Base-by-base conservation (phyloP, 768 basidiomycete species). In the Lentinula sp. region DNA sequence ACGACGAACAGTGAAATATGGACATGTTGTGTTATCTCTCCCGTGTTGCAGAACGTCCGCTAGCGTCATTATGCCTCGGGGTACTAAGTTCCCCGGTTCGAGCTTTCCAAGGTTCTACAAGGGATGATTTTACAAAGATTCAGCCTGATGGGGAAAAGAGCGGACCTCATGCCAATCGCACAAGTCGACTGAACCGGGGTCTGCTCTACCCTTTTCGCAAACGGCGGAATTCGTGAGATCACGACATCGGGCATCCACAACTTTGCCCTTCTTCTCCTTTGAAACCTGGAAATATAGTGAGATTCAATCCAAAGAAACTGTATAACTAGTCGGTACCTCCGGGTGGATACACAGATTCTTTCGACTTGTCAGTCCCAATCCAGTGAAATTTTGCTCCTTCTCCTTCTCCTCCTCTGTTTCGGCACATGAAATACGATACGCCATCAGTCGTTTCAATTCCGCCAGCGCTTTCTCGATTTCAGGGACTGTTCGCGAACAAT, bases 381-480 rank as follows among this genome's bases (percentile, higher is more conserved):
- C 97, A 59, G 87, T 86, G 70, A 95, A 98, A 41, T 76, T 83
- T 45, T 80, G 80, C 68, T 98, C 95, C 71, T 92, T 94, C 60
- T 81, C 81, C 63, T 79, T 85, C 64, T 90, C 78, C 63, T 89
- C 90, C 28, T 86, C 83, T 1, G 84, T 88, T 67, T 91, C 91
- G 10, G 89, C 88, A 63, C 76, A 79, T 8, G 79, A 75, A 65
- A 86, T 81, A 45, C 97, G 87, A 73, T 98, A 98, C 28, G 85
- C 85, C 85, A 99, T 92, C 20, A 99, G 76, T 54, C 96, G 79
- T 71, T 98, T 97, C 70, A 99, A 75, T 74, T 99, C 97, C 3
- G 95, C 86, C 61, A 99, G 78, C 0, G 96, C 97, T 72, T 99
- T 99, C 73, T 99, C 97, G 65, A 99, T 99, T 76, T 99, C 97